Percentiles rank a stretch among this genome's conserved stretches.
These are phyloP conservation scores for Delphinella strobiligena DNA, from an alignment of 2,329 filamentous ascomycete species.

Conservation along the genomic window DNA sequence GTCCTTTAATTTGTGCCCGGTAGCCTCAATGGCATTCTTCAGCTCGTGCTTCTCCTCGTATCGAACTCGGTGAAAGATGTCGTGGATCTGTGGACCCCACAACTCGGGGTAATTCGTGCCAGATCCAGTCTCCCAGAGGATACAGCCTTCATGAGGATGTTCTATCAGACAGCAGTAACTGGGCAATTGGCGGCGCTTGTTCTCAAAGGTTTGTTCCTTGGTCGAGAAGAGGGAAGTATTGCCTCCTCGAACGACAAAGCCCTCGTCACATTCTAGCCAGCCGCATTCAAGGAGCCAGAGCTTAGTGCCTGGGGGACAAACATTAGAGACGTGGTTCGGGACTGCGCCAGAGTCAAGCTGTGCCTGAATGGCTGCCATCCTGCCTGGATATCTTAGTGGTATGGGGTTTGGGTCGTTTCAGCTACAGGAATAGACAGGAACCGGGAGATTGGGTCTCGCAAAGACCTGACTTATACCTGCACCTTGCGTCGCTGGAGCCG, in stretches of 20 bases:
- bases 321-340: slow-evolving; percentile 20
- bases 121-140: slow-evolving; percentile 35
- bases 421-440: background rate
- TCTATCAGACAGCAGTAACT: slow-evolving; percentile 33
- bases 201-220: slow-evolving; percentile 23
- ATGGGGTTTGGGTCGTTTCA: background rate
- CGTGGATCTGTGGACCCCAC: slow-evolving; percentile 20
- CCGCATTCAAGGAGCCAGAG: slow-evolving; percentile 36
- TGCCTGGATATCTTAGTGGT: background rate
- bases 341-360: slow-evolving; percentile 21
- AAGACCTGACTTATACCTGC: no score
- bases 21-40: slow-evolving; percentile 21
- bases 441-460: no score
- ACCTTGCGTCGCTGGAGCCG: no score
- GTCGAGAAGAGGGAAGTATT: slow-evolving; percentile 27
- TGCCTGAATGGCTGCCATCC: slow-evolving; percentile 15
- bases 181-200: slow-evolving; percentile 30
- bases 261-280: slow-evolving; percentile 35
- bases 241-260: slow-evolving; percentile 30
- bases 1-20: slow-evolving; percentile 22
- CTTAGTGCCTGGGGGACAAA: slow-evolving; percentile 34
- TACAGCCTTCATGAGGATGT: slow-evolving; percentile 31
- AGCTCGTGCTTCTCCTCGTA: slow-evolving; percentile 24
- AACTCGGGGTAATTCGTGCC: slow-evolving; percentile 30
- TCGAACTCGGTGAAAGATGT: slow-evolving; percentile 21